Evolutionary conservation across 2,329 filamentous ascomycete species (phyloP).

Genomic region (Microascus cirrosus): DNA sequence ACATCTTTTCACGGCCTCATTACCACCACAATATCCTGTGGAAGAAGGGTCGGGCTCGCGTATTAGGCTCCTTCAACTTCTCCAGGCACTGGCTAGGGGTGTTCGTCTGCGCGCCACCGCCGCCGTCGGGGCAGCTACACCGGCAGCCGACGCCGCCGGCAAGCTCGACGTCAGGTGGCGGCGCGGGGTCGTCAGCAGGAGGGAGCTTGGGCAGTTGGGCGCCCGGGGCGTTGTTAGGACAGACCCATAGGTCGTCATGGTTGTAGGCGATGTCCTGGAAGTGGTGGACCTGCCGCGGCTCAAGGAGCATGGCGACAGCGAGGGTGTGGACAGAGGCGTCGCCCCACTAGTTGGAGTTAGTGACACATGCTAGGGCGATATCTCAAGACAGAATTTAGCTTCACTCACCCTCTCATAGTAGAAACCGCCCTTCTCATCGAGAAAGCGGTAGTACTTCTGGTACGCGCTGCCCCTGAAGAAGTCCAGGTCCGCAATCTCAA

Average conservation of each 20-base stretch:
- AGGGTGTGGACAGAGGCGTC: conserved; percentile 32
- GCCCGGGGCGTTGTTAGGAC: conserved; percentile 13
- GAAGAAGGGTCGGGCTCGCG: not conserved
- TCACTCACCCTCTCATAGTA: conserved; percentile 22
- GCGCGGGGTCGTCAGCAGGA: conserved; percentile 13
- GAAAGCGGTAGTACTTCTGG: conserved; percentile 25
- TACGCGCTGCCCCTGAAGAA: conserved; percentile 28
- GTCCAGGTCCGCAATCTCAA: conserved; percentile 33
- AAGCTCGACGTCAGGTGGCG: conserved; percentile 15
- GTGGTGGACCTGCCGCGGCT: conserved; percentile 27
- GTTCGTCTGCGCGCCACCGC: conserved; percentile 21
- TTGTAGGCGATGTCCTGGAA: conserved; percentile 31
- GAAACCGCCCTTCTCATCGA: conserved; percentile 29
- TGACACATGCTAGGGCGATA: not conserved
- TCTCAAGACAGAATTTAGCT: not conserved
- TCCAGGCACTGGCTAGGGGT: conserved; percentile 22
- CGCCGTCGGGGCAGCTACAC: conserved; percentile 20
- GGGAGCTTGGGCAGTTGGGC: conserved; percentile 21
- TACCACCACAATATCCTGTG: not conserved
- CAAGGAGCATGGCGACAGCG: conserved; percentile 27
- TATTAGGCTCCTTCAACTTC: conserved; percentile 13
- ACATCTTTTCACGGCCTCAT: not conserved
- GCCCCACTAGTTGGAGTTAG: conserved; percentile 19
- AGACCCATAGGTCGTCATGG: conserved; percentile 21
- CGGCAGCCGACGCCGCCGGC: conserved; percentile 27